Base-by-base conservation (phyloP, 805 yeast species). In the Wickerhamiella siamensis region DNA sequence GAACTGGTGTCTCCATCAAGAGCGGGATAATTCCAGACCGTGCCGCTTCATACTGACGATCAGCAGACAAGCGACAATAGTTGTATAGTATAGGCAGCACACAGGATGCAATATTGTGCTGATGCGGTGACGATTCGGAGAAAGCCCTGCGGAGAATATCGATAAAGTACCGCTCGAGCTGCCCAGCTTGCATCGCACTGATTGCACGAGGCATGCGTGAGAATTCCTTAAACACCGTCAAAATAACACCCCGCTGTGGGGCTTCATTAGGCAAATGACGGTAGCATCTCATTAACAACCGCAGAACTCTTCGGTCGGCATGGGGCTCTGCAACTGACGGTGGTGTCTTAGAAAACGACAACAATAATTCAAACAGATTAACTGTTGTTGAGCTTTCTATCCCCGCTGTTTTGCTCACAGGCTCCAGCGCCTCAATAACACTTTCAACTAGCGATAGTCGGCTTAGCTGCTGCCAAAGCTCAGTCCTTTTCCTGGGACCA, bases 21-120 rank as follows among this genome's bases (percentile, higher is more conserved):
- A 61, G 51, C 0, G 74, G 74, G 3, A 74, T 59, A 1, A 67
- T 65, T 2, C 77, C 78, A 20, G 65, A 53, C 22, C 53, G 50
- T 8, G 71, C 72, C 16, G 72, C 58, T 43, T 69, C 73, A 1
- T 58, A 54, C 48, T 72, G 77, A 10, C 68, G 54, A 1, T 52
- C 42, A 43, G 64, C 65, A 46, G 67, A 69, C 44, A 73, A 60
- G 33, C 71, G 65, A 48, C 78, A 71, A 43, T 71, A 63, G 47
- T 72, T 71, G 60, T 69, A 72, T 33, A 74, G 50, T 0, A 68
- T 61, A 0, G 75, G 77, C 40, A 72, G 62, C 5, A 70, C 55
- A 26, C 66, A 60, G 44, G 69, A 70, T 22, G 65, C 59, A 12
- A 66, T 59, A 39, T 66, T 69, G 41, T 65, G 50, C 56, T 17